Percentiles rank a stretch among this genome's conserved stretches.
These are phyloP conservation scores for Rhododendron ferrugineum DNA, from an alignment of 148 eudicot species.

Conservation along the genomic window DNA sequence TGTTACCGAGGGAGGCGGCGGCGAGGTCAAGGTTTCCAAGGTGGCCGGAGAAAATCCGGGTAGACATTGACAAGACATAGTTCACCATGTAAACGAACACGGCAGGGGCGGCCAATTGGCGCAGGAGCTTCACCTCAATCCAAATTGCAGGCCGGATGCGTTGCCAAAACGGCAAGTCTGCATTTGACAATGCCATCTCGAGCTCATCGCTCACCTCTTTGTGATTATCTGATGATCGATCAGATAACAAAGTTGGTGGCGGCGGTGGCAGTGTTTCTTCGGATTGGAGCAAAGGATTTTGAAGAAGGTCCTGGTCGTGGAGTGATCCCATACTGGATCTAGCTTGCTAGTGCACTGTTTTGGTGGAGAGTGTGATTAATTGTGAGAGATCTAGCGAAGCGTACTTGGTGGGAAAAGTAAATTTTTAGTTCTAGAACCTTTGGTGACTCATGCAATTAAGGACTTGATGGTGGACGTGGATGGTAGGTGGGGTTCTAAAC, in stretches of 20 bases:
- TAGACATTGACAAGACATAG: constrained; percentile 5
- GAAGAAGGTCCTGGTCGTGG: background rate
- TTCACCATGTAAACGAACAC: constrained; percentile 4
- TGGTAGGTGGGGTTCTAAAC: too few relatives aligned
- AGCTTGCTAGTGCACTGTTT: background rate
- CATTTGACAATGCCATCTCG: background rate
- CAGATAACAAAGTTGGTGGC: too few relatives aligned
- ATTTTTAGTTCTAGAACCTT: too few relatives aligned
- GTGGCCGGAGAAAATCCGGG: background rate
- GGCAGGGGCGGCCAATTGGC: constrained; percentile 9
- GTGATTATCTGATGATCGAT: too few relatives aligned
- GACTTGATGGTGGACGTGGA: too few relatives aligned
- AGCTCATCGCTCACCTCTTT: background rate
- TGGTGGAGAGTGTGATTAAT: background rate
- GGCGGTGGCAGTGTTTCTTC: background rate
- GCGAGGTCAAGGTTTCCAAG: background rate
- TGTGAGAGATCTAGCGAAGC: too few relatives aligned
- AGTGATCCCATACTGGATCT: background rate
- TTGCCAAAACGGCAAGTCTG: background rate
- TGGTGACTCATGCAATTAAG: too few relatives aligned
- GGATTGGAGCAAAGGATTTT: background rate
- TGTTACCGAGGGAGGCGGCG: background rate
- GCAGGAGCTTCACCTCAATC: constrained; percentile 8
- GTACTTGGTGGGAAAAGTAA: too few relatives aligned
- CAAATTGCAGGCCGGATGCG: background rate